phyloP scores from a whole-genome alignment of 306 rosid genomes.

The Prunus fruticosa region DNA sequence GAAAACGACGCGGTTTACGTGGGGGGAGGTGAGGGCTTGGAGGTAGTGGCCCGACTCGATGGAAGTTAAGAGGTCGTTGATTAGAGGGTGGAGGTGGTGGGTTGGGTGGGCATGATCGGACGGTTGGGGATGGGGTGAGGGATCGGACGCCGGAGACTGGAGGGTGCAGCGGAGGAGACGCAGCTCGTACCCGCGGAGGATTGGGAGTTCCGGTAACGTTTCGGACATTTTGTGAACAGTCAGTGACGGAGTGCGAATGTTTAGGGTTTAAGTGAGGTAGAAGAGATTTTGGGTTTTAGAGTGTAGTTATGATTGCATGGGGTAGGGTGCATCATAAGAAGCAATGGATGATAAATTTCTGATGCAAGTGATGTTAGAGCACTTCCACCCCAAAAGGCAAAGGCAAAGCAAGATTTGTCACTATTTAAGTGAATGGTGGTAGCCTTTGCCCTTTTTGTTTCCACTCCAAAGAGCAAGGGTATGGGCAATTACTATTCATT shows the following conservation, averaged over 20 bases:
- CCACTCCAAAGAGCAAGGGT: too few species aligned
- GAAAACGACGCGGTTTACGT: constrained; percentile 40
- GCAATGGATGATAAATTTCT: background rate
- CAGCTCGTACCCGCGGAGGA: constrained; percentile 61
- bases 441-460: too few species aligned
- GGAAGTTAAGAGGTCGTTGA: constrained; percentile 40
- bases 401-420: too few species aligned
- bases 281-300: background rate
- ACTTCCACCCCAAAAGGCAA: too few species aligned
- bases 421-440: accelerated
- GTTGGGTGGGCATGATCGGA: constrained; percentile 3
- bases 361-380: too few species aligned
- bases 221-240: constrained; percentile 11
- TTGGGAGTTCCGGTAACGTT: background rate
- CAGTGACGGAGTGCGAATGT: background rate
- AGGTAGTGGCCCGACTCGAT: constrained; percentile 61
- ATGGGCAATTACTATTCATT: too few species aligned
- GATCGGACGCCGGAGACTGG: constrained; percentile 19
- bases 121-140: constrained; percentile 11
- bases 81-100: constrained; percentile 27
- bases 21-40: constrained; percentile 50
- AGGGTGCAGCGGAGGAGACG: constrained; percentile 76
- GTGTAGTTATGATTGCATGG: background rate
- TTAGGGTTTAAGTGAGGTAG: background rate
- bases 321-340: background rate